Evolutionary conservation across 306 rosid species (phyloP).

Genomic region (Trichosanthes truncata): DNA sequence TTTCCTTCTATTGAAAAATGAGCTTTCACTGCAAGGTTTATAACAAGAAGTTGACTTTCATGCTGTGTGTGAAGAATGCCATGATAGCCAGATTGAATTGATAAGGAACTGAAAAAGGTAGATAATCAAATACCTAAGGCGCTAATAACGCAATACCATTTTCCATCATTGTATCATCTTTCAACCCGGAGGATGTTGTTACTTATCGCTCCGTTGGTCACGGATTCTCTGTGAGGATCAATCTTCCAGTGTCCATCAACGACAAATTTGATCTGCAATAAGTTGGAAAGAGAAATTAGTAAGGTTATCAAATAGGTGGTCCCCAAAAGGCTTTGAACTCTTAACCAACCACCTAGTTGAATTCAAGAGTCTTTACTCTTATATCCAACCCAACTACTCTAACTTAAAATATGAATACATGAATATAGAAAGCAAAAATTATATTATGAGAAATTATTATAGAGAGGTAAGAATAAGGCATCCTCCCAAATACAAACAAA

Average conservation of each 20-base stretch:
- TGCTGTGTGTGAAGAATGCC: neutral
- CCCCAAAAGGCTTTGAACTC: neutral
- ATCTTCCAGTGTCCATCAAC: constrained; percentile 79
- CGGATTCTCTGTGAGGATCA: constrained; percentile 64
- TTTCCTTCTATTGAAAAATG: neutral
- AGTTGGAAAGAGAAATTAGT: neutral
- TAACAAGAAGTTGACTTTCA: neutral
- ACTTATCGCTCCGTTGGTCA: constrained; percentile 44
- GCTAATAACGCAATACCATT: neutral
- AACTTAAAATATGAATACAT: neutral
- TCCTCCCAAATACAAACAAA: neutral
- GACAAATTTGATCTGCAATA: constrained; percentile 72
- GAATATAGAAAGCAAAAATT: neutral
- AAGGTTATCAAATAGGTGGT: neutral
- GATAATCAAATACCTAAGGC: constrained; percentile 3
- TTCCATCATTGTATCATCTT: constrained; percentile 15
- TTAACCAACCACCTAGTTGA: neutral
- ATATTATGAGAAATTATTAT: neutral
- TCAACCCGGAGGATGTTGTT: constrained; percentile 79
- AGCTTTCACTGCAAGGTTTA: neutral
- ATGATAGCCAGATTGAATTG: neutral
- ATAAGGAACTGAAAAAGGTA: constrained; percentile 7
- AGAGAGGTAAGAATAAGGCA: neutral
- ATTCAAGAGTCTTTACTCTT: neutral
- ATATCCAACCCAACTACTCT: neutral